Evolutionary conservation across 805 yeast species (phyloP).

Genomic region (Danielia oregonensis): DNA sequence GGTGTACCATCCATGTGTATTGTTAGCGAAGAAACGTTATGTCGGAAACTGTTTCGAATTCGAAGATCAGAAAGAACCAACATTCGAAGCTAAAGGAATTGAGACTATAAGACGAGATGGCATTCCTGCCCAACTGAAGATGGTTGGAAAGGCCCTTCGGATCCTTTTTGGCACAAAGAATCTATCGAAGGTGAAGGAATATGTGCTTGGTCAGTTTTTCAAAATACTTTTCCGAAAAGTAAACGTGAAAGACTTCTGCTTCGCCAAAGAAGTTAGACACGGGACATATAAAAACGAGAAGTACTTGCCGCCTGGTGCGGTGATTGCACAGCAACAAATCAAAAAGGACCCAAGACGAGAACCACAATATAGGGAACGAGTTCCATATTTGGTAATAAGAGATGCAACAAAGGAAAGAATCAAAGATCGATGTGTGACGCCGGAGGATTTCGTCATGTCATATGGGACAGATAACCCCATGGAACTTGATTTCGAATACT

Average conservation of each 20-base stretch:
- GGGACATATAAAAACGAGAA: conserved; percentile 76
- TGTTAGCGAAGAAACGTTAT: conserved; percentile 84
- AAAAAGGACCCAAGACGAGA: conserved; percentile 65
- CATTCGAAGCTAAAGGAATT: conserved; percentile 93
- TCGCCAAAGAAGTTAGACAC: conserved; percentile 82
- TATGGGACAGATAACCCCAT: conserved; percentile 28
- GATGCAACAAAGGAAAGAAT: conserved; percentile 54
- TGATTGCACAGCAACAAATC: conserved; percentile 62
- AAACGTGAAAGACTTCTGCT: conserved; percentile 78
- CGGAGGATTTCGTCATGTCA: conserved; percentile 60
- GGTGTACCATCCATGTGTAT: conserved; percentile 81
- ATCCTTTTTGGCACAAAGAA: conserved; percentile 70
- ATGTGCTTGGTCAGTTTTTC: conserved; percentile 60
- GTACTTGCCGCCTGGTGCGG: conserved; percentile 88
- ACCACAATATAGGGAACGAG: conserved; percentile 86
- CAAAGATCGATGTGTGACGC: conserved; percentile 76
- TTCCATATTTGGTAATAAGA: conserved; percentile 77
- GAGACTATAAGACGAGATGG: conserved; percentile 96
- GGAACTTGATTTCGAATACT: conserved; percentile 76
- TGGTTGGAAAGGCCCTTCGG: conserved; percentile 67
- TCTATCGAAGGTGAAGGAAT: conserved; percentile 64
- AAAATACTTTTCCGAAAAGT: conserved; percentile 63
- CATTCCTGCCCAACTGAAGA: conserved; percentile 83
- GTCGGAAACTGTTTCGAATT: conserved; percentile 80
- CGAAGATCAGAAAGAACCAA: conserved; percentile 51